Base-by-base conservation (phyloP, 2,329 filamentous ascomycete genomes). In the Fusarium avenaceum region DNA sequence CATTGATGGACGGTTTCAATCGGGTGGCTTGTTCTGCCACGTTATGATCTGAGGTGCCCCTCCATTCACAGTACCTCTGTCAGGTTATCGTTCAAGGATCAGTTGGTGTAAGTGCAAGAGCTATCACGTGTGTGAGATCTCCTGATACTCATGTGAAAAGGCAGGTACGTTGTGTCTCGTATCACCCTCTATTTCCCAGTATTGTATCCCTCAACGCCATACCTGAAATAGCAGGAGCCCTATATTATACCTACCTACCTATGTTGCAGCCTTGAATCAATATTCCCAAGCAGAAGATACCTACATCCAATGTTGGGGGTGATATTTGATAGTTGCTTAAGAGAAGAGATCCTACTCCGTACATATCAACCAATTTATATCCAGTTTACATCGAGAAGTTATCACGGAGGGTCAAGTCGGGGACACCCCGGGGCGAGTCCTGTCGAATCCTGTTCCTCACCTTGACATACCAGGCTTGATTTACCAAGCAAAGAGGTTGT, bases 71-170 rank as follows among this genome's bases (percentile, higher is more conserved):
- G 28, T 30, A 40, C 24, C 24, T 24, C 24, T 24, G 6, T 59
- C 24, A 47, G 53, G 47, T 28, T 50, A 24, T 50, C 38, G 19
- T 38, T 50, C 35, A 62, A 52, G 51, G 28, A 39, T 30, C 35
- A 51, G 39, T 55, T 38, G 13, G 47, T 48, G 35, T 52, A 26
- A 38, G 24, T 50, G 42, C 10, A 49, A 28, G n/a, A 15, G 28
- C 20, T 26, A 26, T 65, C 62, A 65, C 57, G 52, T 63, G 58
- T 60, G 17, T 15, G 53, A 50, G 28, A 72, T 71, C 67, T 72
- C 58, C 67, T 69, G 65, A 70, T 67, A 24, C 40, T n/a, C 15
- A n/a, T 17, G 33, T 20, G 22, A 22, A 15, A 10, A 24, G 40
- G 38, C 8, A 47, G 26, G 39, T n/a, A 15, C 8, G 7, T 17